These are phyloP conservation scores for Arctium minus DNA, from an alignment of 129 eudicot genomes.

Conservation along the genomic window DNA sequence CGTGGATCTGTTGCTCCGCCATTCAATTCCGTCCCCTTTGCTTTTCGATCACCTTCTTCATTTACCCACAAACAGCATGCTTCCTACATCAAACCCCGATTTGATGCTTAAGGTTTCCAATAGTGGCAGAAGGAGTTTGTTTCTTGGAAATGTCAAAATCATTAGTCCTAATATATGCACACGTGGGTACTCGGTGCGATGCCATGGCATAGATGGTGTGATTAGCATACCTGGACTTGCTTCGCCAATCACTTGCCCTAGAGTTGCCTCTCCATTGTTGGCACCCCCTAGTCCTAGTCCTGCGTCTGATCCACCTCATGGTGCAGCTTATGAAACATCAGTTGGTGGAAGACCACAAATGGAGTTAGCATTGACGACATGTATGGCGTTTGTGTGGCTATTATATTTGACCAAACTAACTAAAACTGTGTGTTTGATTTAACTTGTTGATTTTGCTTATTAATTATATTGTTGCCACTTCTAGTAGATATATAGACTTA, in stretches of 20 bases:
- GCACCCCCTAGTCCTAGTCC: not conserved
- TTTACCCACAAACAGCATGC: constrained; percentile 62
- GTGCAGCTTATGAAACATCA: constrained; percentile 16
- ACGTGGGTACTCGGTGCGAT: constrained; percentile 44
- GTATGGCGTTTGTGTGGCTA: constrained; percentile 20
- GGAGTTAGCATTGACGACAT: constrained; percentile 15
- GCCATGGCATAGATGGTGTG: constrained; percentile 77
- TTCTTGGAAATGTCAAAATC: constrained; percentile 48
- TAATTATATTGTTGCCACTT: not conserved
- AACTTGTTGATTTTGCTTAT: not conserved
- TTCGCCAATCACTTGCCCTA: not conserved
- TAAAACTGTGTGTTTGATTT: not conserved
- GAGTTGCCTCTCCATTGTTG: not conserved
- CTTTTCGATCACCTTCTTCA: constrained; percentile 56
- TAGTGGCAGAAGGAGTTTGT: constrained; percentile 44
- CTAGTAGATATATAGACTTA: not conserved
- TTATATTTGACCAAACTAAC: constrained; percentile 3
- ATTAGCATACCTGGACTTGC: constrained; percentile 6
- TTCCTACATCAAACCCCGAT: constrained; percentile 66
- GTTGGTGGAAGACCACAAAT: constrained; percentile 4
- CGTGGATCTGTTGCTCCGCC: constrained; percentile 57
- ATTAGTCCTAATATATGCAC: constrained; percentile 70
- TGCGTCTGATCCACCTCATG: constrained; percentile 4
- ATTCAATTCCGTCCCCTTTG: constrained; percentile 69
- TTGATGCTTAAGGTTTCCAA: constrained; percentile 51